Conservation (phyloP, 805 yeast species). For the Maudiozyma bulderi region DNA sequence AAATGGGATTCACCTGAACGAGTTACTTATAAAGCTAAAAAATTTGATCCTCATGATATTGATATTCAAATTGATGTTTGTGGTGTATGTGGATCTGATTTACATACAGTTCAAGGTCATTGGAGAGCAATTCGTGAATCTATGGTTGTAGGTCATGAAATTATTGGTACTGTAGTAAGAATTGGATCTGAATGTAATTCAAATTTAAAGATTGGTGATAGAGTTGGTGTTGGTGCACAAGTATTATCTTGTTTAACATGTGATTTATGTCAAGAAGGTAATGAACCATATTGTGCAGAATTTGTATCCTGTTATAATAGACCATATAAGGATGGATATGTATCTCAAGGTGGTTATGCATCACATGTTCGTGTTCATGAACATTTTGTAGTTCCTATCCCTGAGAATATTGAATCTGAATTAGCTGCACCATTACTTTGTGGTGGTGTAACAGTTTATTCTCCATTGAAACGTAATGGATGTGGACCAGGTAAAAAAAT, state of each 20-base stretch:
- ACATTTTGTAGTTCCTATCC: slow-evolving; percentile 54
- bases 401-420: slow-evolving; percentile 41
- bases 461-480: slow-evolving; percentile 50
- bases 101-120: slow-evolving; percentile 17
- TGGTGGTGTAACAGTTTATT: slow-evolving; percentile 66
- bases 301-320: slow-evolving; percentile 39
- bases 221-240: slow-evolving; percentile 77
- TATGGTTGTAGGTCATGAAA: slow-evolving; percentile 57
- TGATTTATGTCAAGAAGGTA: slow-evolving; percentile 42
- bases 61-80: slow-evolving; percentile 52
- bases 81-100: slow-evolving; percentile 61
- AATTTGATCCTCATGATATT: slow-evolving; percentile 36
- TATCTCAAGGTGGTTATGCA: slow-evolving; percentile 60
- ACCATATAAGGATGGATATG: slow-evolving; percentile 37
- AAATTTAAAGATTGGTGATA: slow-evolving; percentile 51
- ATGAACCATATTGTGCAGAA: slow-evolving; percentile 49
- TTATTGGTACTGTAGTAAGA: slow-evolving; percentile 47
- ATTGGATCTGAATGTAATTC: slow-evolving; percentile 46
- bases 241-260: slow-evolving; percentile 55
- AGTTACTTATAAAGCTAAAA: slow-evolving; percentile 41
- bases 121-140: slow-evolving; percentile 19
- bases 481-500: slow-evolving; percentile 42
- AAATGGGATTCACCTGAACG: slow-evolving; percentile 50
- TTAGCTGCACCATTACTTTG: slow-evolving; percentile 67
- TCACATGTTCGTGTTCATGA: slow-evolving; percentile 56